phyloP scores from a whole-genome alignment of 768 basidiomycete genomes.

The Lactarius vividus region DNA sequence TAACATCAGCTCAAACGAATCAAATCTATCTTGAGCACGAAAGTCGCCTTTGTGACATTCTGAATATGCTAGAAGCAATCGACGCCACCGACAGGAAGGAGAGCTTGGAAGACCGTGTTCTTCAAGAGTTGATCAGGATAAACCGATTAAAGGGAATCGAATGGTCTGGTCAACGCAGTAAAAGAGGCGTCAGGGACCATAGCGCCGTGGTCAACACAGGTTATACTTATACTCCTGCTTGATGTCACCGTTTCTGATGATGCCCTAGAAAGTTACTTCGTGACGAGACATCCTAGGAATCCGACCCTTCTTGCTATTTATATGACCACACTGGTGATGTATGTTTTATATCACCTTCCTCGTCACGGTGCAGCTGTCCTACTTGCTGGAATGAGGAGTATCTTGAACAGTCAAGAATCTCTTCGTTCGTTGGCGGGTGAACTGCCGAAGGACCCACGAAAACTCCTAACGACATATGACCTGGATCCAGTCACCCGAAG shows the following conservation, averaged over 20 bases:
- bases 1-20: not conserved
- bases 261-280: no score
- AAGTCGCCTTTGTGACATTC: not conserved
- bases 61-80: not conserved
- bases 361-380: not conserved
- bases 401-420: not conserved
- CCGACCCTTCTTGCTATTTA: not conserved
- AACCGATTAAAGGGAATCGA: not conserved
- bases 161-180: constrained; percentile 5
- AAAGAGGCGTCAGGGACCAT: not conserved
- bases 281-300: not conserved
- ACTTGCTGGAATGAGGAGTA: no score
- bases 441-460: no score
- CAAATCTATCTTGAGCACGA: not conserved
- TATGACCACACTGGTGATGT: not conserved
- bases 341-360: constrained; percentile 6
- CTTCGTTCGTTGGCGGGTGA: not conserved
- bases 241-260: no score
- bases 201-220: not conserved
- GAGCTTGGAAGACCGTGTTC: not conserved
- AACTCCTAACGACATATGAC: not conserved
- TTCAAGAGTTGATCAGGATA: constrained; percentile 4
- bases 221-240: no score
- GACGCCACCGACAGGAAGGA: not conserved
- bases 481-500: constrained; percentile 3